Evolutionary conservation across 1,284 basidiomycete genomes (phyloP).

Genomic region (Cutaneotrichosporon sp.): DNA sequence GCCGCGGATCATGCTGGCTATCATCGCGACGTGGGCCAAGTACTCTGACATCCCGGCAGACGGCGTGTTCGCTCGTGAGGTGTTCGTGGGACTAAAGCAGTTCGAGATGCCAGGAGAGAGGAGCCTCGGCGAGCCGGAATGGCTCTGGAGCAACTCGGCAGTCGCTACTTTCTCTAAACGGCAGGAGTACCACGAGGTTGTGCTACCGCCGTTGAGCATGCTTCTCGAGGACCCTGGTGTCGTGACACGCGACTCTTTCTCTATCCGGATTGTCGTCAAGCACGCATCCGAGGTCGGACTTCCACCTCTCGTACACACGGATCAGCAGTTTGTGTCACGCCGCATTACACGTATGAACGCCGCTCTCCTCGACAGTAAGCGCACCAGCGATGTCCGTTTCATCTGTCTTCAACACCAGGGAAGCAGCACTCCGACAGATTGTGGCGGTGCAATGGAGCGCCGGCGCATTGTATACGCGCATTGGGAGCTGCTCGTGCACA

Average conservation of each 20-base stretch:
- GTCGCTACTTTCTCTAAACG: constrained; percentile 65
- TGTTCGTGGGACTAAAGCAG: constrained; percentile 71
- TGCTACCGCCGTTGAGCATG: constrained; percentile 63
- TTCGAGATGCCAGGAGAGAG: constrained; percentile 63
- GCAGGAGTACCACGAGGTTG: constrained; percentile 71
- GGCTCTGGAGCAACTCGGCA: constrained; percentile 70
- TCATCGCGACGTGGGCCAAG: constrained; percentile 26
- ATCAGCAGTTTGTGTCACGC: constrained; percentile 52
- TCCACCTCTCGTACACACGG: constrained; percentile 60
- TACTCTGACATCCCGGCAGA: constrained; percentile 22
- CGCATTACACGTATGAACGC: constrained; percentile 23
- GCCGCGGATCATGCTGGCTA: constrained; percentile 26
- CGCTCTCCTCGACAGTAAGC: constrained; percentile 32
- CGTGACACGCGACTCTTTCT: constrained; percentile 63
- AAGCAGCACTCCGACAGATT: constrained; percentile 2
- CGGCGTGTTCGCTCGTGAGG: constrained; percentile 61
- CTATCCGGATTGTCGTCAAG: constrained; percentile 64
- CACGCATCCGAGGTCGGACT: constrained; percentile 58
- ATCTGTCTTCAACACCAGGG: constrained; percentile 62
- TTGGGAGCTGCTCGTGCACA: constrained; percentile 67
- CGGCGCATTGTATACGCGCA: constrained; percentile 70
- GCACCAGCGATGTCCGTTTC: constrained; percentile 63
- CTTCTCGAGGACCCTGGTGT: constrained; percentile 64
- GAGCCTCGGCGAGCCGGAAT: constrained; percentile 65
- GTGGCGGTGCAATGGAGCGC: constrained; percentile 20